A percentile compares a stretch with the other conserved stretches of the same genome.
phyloP scores from a whole-genome alignment of 352 stramenopile genomes.

The Globisporangium solare region DNA sequence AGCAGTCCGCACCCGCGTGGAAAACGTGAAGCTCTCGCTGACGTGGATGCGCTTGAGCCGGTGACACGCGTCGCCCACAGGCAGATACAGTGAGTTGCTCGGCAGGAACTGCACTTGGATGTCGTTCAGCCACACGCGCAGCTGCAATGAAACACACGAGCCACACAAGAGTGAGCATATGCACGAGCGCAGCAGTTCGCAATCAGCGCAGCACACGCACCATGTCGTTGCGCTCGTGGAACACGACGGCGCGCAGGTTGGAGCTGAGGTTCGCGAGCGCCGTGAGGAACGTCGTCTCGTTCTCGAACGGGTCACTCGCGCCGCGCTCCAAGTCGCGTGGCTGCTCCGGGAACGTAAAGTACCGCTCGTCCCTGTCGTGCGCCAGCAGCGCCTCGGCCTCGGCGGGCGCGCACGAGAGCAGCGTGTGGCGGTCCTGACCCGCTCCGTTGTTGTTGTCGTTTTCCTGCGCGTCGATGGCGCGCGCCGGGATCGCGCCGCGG shows the following conservation, averaged over 20 bases:
- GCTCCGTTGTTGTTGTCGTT: constrained; percentile 11
- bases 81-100: constrained; percentile 75
- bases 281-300: constrained; percentile 59
- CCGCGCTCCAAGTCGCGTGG: constrained; percentile 33
- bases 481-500: constrained; percentile 41
- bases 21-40: constrained; percentile 81
- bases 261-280: constrained; percentile 73
- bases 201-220: no score
- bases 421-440: constrained; percentile 17
- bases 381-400: constrained; percentile 50
- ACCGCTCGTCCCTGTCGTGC: constrained; percentile 51
- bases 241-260: constrained; percentile 58
- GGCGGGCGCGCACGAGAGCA: constrained; percentile 22
- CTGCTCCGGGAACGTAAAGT: constrained; percentile 55
- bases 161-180: no score
- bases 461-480: constrained; percentile 20
- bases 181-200: no score
- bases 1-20: constrained; percentile 34
- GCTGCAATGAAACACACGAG: constrained; percentile 23
- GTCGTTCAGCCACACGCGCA: constrained; percentile 63
- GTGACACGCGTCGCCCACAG: constrained; percentile 72
- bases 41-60: constrained; percentile 76
- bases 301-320: constrained; percentile 52
- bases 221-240: constrained; percentile 60
- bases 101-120: constrained; percentile 65